phyloP scores from a whole-genome alignment of 331 rosid genomes.

The Malus hybrid region DNA sequence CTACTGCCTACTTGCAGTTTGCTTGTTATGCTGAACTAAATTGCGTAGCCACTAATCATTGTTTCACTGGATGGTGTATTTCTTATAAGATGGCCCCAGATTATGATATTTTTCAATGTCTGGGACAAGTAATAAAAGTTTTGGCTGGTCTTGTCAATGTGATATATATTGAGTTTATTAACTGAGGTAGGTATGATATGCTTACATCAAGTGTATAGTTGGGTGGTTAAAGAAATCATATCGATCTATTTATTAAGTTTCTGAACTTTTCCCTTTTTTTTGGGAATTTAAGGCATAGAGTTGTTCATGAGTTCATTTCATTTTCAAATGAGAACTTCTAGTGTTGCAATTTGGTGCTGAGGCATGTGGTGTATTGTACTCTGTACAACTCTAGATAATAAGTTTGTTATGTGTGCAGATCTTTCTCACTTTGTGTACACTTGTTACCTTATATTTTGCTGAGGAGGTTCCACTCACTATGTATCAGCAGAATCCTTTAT shows the following conservation, averaged over 20 bases:
- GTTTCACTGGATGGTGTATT: not conserved
- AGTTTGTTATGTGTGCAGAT: constrained; percentile 43
- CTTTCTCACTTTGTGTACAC: constrained; percentile 73
- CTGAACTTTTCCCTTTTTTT: not conserved
- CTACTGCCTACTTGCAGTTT: not conserved
- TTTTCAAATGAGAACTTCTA: not conserved
- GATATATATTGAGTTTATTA: not conserved
- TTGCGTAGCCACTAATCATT: not conserved
- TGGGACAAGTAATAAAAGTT: not conserved
- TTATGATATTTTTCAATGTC: not conserved
- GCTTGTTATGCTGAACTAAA: not conserved
- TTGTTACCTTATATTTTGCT: constrained; percentile 84
- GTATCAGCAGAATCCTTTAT: constrained; percentile 35
- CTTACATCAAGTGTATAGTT: not conserved
- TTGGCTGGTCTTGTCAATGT: not conserved
- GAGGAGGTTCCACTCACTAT: constrained; percentile 74
- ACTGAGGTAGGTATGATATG: not conserved
- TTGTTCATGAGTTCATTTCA: not conserved
- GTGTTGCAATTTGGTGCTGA: not conserved
- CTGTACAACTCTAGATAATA: constrained; percentile 8
- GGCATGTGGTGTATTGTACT: not conserved
- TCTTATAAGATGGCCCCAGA: not conserved
- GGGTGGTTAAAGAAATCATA: not conserved
- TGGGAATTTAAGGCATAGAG: not conserved
- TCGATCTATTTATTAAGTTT: not conserved